Evolutionary conservation across 169 alveolate genomes (phyloP), one percentile per base, ranked within the genome.

Genomic region (Eimeria tenella): DNA sequence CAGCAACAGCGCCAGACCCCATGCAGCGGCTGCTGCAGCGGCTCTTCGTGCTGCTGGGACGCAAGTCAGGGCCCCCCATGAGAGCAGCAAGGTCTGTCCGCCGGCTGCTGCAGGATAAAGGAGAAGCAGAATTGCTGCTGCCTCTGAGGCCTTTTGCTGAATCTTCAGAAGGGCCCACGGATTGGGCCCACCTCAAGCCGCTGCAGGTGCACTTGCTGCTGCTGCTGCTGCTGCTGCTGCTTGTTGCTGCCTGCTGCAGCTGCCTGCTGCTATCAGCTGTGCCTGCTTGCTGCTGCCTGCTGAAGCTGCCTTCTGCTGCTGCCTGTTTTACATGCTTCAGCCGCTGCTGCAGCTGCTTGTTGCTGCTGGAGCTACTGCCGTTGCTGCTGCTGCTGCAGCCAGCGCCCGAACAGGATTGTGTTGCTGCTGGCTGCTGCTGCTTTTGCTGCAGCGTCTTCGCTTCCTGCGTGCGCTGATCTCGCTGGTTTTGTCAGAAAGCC

Each of bases 401-500:
- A n/a, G n/a, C n/a, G n/a, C n/a, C n/a, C n/a, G n/a, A n/a, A 56
- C 7, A 56, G 65, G 19, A 9, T 56, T 13, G 65, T 56, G 65
- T 13, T 56, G 65, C 65, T 56, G 65, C n/a, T n/a, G n/a, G n/a
- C 65, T 56, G 65, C 65, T 56, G 65, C 19, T 56, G 65, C 65
- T 58, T 10, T 63, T 6, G 5, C 13, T 42, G 73, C 90, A 82
- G 90, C 60, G 62, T 10, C 90, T 82, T 53, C 90, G 90, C 15
- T 21, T 82, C n/a, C 25, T 82, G 49, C 90, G 90, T 15, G 52
- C 42, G 11, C 75, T 82, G 25, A 82, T 82, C 55, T 60, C 60
- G 77, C 90, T 52, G 52, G 90, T 56, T 63, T 9, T 82, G 77
- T 52, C 73, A 53, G 90, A 82, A 60, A 82, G 90, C 75, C 73